phyloP scores from a whole-genome alignment of 345 rosid species.

The Arabis alpina region DNA sequence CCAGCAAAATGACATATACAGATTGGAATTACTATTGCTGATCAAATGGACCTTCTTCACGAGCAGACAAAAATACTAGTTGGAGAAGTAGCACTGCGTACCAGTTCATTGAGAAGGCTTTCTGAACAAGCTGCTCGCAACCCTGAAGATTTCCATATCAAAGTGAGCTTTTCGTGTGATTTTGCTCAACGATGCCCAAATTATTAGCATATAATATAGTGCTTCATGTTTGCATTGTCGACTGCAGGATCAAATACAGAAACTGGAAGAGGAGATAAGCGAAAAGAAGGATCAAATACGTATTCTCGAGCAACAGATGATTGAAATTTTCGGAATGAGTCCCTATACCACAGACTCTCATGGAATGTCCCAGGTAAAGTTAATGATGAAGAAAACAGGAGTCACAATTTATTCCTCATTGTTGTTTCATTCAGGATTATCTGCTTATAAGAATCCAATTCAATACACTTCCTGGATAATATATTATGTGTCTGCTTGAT shows the following conservation, averaged over 20 bases:
- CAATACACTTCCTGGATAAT: conserved; percentile 15
- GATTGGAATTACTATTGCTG: conserved; percentile 72
- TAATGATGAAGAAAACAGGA: conserved; percentile 14
- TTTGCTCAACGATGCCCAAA: conserved; percentile 9
- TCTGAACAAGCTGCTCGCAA: conserved; percentile 83
- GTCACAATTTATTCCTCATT: background rate
- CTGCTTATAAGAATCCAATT: conserved; percentile 23
- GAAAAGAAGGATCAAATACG: conserved; percentile 89
- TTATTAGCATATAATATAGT: conserved; percentile 12
- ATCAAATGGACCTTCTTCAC: conserved; percentile 96
- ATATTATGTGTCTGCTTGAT: conserved; percentile 21
- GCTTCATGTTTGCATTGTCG: conserved; percentile 27
- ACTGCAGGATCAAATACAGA: conserved; percentile 60
- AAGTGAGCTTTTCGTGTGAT: conserved; percentile 50
- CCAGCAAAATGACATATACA: conserved; percentile 28
- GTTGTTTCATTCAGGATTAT: conserved; percentile 8
- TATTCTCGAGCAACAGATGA: conserved; percentile 76
- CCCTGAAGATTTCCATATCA: conserved; percentile 78
- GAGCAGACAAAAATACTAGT: conserved; percentile 98
- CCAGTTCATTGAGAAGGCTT: conserved; percentile 87
- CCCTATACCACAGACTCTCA: conserved; percentile 70
- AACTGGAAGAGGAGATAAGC: conserved; percentile 82
- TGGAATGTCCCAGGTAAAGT: conserved; percentile 88
- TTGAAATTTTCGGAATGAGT: conserved; percentile 78
- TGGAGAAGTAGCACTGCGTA: conserved; percentile 91